Percentiles rank a stretch among this genome's conserved stretches.
phyloP scores from a whole-genome alignment of 345 rosid genomes.

The Murraya paniculata region DNA sequence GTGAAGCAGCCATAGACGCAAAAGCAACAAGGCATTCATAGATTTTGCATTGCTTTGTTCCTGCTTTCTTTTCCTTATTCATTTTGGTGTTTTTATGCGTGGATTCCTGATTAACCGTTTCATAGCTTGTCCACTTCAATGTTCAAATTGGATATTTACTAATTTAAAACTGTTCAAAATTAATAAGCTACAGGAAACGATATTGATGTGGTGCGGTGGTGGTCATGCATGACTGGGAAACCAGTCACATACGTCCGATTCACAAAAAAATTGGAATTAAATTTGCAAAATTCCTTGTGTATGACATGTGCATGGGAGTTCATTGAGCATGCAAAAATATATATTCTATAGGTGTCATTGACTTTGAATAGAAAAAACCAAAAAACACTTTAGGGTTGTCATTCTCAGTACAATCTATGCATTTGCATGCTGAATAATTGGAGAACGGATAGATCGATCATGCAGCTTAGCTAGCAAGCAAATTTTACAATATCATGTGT shows the following conservation, averaged over 20 bases:
- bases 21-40: too few relatives aligned
- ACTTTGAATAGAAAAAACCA: conserved; percentile 18
- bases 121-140: neutral
- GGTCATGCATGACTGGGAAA: conserved; percentile 3
- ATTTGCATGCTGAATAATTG: conserved; percentile 23
- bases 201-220: neutral
- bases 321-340: neutral
- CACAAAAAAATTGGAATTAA: neutral
- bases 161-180: neutral
- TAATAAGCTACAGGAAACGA: neutral
- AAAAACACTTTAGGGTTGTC: conserved; percentile 20
- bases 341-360: conserved; percentile 8
- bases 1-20: too few relatives aligned
- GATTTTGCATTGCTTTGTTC: too few relatives aligned
- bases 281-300: neutral
- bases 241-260: neutral
- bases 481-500: conserved; percentile 7
- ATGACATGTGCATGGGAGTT: conserved; percentile 8
- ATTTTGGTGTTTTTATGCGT: neutral
- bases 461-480: neutral
- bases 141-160: neutral
- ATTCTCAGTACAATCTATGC: conserved; percentile 26
- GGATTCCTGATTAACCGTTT: neutral
- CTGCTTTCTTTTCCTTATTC: too few relatives aligned
- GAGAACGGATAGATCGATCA: conserved; percentile 3